Evolutionary conservation across 345 rosid species (phyloP).

Genomic region (Passiflora organensis): DNA sequence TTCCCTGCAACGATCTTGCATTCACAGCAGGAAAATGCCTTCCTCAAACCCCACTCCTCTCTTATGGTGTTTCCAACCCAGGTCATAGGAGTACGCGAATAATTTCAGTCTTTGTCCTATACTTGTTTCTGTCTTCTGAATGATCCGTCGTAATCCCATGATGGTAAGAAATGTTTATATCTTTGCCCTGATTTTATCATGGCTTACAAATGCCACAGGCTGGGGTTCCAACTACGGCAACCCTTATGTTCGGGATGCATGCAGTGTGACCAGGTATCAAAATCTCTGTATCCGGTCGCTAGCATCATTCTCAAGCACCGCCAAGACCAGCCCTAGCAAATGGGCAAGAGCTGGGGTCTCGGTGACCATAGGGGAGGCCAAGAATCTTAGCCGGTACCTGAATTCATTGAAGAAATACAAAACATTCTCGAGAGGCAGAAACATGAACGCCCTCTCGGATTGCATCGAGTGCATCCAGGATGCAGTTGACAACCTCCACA

Average conservation of each 20-base stretch:
- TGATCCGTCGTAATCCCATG: not conserved
- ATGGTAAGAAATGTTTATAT: slow-evolving; percentile 11
- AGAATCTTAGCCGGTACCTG: slow-evolving; percentile 31
- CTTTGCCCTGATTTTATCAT: slow-evolving; percentile 19
- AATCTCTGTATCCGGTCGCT: slow-evolving; percentile 56
- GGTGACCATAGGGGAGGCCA: slow-evolving; percentile 54
- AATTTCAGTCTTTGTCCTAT: no score
- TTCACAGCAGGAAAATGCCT: not conserved
- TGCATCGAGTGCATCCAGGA: slow-evolving; percentile 57
- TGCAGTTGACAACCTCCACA: slow-evolving; percentile 57
- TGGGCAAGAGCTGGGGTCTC: slow-evolving; percentile 92
- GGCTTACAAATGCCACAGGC: slow-evolving; percentile 9
- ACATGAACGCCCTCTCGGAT: slow-evolving; percentile 52
- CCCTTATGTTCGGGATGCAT: slow-evolving; percentile 51
- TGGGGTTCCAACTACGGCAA: not conserved
- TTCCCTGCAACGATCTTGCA: not conserved
- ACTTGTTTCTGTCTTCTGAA: no score
- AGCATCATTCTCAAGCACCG: slow-evolving; percentile 49
- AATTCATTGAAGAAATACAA: slow-evolving; percentile 19
- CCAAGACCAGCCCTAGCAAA: slow-evolving; percentile 55
- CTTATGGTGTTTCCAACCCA: not conserved
- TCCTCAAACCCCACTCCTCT: not conserved
- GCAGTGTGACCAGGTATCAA: slow-evolving; percentile 65
- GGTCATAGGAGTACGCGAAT: no score
- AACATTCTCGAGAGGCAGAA: slow-evolving; percentile 27